Percentiles rank a stretch among this genome's conserved stretches.
These are phyloP conservation scores for Cladosporium sp. DNA, from an alignment of 2,329 filamentous ascomycete species.

Conservation along the genomic window DNA sequence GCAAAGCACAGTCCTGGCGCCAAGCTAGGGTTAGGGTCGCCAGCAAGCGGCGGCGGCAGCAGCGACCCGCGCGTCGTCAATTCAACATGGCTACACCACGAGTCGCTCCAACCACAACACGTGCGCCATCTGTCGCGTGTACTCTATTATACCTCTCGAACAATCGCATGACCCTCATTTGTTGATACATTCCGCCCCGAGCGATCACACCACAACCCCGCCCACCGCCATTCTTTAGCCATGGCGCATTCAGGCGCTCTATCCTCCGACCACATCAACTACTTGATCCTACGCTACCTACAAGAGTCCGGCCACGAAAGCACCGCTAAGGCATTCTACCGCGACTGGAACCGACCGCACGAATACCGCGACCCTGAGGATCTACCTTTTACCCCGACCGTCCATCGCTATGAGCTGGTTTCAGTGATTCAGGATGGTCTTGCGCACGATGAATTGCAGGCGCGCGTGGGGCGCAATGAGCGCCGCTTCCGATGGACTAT, in stretches of 20 bases:
- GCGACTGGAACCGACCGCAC: conserved; percentile 58
- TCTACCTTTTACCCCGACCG: conserved; percentile 62
- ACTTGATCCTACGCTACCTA: conserved; percentile 66
- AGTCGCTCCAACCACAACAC: conserved; percentile 5
- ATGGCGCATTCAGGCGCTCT: conserved; percentile 48
- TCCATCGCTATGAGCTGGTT: conserved; percentile 61
- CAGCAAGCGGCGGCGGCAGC: background rate
- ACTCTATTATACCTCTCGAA: background rate
- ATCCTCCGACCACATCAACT: conserved; percentile 66
- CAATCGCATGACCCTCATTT: conserved; percentile 2
- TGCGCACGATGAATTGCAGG: conserved; percentile 45
- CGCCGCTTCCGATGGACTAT: conserved; percentile 33
- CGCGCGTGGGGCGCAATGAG: conserved; percentile 29
- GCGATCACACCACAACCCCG: background rate
- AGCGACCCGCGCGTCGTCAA: conserved; percentile 10
- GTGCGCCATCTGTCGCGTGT: conserved; percentile 6
- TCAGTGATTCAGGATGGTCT: conserved; percentile 66
- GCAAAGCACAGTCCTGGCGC: background rate
- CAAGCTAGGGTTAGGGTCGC: conserved; percentile 2
- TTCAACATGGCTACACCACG: conserved; percentile 14
- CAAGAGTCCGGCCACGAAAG: conserved; percentile 42
- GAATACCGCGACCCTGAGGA: conserved; percentile 55
- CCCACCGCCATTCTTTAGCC: conserved; percentile 11
- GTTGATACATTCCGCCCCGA: conserved; percentile 6
- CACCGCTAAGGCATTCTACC: conserved; percentile 58